Conservation (phyloP, 352 stramenopile genomes). For the Globisporangium radiosum region DNA sequence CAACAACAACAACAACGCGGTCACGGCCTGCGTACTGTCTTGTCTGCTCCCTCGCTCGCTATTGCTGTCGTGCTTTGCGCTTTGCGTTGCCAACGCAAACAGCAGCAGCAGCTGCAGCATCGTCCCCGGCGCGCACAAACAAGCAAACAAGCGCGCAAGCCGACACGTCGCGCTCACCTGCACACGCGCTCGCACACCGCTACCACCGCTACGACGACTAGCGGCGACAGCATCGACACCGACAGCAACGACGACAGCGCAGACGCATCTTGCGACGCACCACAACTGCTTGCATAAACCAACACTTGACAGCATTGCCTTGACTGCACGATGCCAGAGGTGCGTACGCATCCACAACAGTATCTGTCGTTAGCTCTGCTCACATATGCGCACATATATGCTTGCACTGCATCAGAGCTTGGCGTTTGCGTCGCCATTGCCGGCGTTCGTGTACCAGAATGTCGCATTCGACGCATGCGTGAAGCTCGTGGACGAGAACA, state of each 20-base stretch:
- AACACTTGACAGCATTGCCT: neutral
- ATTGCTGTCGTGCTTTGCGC: neutral
- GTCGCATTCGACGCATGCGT: slow-evolving; percentile 48
- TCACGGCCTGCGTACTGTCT: neutral
- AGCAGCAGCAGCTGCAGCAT: neutral
- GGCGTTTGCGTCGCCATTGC: slow-evolving; percentile 44
- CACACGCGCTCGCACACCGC: neutral
- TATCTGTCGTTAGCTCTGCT: neutral
- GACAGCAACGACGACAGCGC: no score
- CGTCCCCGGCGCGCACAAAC: slow-evolving; percentile 1
- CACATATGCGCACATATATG: neutral
- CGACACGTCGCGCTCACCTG: neutral
- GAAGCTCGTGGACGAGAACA: slow-evolving; percentile 58
- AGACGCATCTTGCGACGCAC: no score
- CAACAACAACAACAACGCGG: neutral
- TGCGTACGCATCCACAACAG: slow-evolving; percentile 7
- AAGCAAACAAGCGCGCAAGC: slow-evolving; percentile 10
- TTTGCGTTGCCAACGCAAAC: no score
- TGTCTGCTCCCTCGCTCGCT: neutral
- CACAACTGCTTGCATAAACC: no score
- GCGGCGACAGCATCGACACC: no score
- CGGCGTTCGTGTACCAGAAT: slow-evolving; percentile 58
- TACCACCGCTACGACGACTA: no score
- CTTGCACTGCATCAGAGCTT: slow-evolving; percentile 31
- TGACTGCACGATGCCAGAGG: slow-evolving; percentile 26